Conservation (phyloP, 164 flowering plant species). For the Hamamelis virginiana region DNA sequence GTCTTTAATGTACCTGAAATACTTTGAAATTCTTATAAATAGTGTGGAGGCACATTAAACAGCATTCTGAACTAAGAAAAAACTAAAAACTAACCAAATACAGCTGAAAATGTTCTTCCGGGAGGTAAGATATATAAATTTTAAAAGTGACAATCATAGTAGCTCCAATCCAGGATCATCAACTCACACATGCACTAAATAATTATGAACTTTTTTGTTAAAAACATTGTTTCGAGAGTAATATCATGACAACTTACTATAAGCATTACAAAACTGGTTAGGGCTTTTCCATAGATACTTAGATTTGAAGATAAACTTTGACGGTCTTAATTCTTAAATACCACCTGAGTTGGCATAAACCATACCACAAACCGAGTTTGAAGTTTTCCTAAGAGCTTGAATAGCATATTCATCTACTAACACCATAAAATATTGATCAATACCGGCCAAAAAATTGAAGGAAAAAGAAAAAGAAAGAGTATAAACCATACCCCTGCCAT, state of each 20-base stretch:
- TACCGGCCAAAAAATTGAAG: neutral
- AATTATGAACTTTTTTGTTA: too few relatives aligned
- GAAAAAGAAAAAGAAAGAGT: neutral
- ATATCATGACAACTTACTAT: neutral
- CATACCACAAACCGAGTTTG: too few relatives aligned
- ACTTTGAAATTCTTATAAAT: neutral
- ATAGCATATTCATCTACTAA: neutral
- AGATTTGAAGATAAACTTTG: neutral
- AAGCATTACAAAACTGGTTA: neutral
- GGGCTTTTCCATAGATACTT: neutral
- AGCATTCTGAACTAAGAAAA: neutral
- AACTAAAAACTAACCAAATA: neutral
- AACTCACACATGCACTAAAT: too few relatives aligned
- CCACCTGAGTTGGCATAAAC: neutral
- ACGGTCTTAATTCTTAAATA: conserved; percentile 1
- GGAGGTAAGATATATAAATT: too few relatives aligned
- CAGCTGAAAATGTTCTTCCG: too few relatives aligned
- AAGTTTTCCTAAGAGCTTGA: too few relatives aligned
- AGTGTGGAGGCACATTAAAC: neutral
- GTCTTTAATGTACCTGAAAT: conserved; percentile 85
- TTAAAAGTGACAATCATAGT: too few relatives aligned
- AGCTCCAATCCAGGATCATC: too few relatives aligned
- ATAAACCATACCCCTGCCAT: conserved; percentile 88
- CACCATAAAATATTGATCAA: neutral
- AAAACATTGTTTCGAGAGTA: neutral